Base-by-base conservation (phyloP, 345 rosid species). In the Citrus sinensis region DNA sequence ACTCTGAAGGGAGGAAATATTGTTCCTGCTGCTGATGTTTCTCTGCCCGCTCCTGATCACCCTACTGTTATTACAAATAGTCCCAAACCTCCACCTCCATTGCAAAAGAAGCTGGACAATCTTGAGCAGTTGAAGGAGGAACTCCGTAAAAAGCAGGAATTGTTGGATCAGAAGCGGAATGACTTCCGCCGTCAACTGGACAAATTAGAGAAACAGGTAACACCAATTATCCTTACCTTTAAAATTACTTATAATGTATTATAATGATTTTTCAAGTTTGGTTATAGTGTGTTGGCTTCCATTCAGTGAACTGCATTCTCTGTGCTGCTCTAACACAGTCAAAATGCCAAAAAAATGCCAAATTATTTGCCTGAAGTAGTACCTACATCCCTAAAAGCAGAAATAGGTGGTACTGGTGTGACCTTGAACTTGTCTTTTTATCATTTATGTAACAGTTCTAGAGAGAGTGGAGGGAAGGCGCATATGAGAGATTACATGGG, bases 71-170 rank as follows among this genome's bases (percentile, higher is more conserved):
- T 70, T 19, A 16, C 86, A 29, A 87, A 84, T 86, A 89, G 87
- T 78, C 90, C 93, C 46, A 92, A 85, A 84, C 86, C 72, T 71
- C 86, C 87, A 27, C 87, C 88, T 68, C 90, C 93, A 79, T 32
- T 42, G 70, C 95, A 89, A 77, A 94, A 91, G 86, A 94, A 96
- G 85, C 77, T 92, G 60, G 97, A 89, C 76, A 81, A 62, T 74
- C 87, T 95, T 51, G 98, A 90, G 87, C 94, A 76, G 77, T 82
- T 96, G 87, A 94, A 90, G 88, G 98, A 92, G 84, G 88, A 92
- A 51, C 89, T 96, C 16, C 93, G 93, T 67, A 92, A 90, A 87
- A 96, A 94, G 88, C 99, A 87, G 83, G 94, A 94, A 84, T 81
- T 90, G 88, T 87, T 96, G 85, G 99, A 90, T 79, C 94, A 87